Conservation (phyloP, 2,329 filamentous ascomycete species). For the Dryadomyces quercus-mongolicae region DNA sequence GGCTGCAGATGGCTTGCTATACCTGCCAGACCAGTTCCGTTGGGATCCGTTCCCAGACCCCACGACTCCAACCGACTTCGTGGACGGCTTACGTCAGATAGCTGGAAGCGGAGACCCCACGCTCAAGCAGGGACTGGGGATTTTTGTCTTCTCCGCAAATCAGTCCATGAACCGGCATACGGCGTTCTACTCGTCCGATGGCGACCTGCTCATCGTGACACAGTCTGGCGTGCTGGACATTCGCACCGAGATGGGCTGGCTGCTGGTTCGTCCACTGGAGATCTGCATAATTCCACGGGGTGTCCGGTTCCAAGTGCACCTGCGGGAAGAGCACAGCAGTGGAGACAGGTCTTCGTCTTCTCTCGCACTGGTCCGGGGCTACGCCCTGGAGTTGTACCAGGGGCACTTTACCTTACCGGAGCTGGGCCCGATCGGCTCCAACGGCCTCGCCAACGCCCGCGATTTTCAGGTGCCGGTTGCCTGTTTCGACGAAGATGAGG, state of each 20-base stretch:
- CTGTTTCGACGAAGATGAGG: constrained; percentile 50
- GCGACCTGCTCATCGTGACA: constrained; percentile 64
- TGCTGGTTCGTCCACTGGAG: constrained; percentile 67
- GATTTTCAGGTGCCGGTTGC: constrained; percentile 68
- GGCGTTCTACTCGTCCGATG: constrained; percentile 77
- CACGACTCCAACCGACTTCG: constrained; percentile 30
- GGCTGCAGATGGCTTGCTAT: constrained; percentile 39
- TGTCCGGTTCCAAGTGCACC: constrained; percentile 59
- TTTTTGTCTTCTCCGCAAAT: constrained; percentile 69
- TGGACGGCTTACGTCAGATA: constrained; percentile 52
- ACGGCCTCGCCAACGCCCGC: constrained; percentile 60
- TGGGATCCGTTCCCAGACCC: constrained; percentile 67
- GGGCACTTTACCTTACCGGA: constrained; percentile 62
- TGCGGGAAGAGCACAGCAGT: constrained; percentile 36
- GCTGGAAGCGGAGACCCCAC: constrained; percentile 71
- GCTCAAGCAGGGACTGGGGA: constrained; percentile 66
- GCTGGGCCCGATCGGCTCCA: constrained; percentile 61
- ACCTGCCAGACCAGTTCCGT: constrained; percentile 69
- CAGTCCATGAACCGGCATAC: constrained; percentile 62
- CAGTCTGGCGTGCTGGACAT: constrained; percentile 66
- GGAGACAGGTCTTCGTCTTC: neutral
- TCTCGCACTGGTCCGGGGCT: constrained; percentile 52
- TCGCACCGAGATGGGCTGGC: constrained; percentile 61
- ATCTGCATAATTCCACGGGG: constrained; percentile 67
- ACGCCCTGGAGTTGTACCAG: constrained; percentile 64